phyloP scores from a whole-genome alignment of 306 rosid species.

The Vigna nakashimae region DNA sequence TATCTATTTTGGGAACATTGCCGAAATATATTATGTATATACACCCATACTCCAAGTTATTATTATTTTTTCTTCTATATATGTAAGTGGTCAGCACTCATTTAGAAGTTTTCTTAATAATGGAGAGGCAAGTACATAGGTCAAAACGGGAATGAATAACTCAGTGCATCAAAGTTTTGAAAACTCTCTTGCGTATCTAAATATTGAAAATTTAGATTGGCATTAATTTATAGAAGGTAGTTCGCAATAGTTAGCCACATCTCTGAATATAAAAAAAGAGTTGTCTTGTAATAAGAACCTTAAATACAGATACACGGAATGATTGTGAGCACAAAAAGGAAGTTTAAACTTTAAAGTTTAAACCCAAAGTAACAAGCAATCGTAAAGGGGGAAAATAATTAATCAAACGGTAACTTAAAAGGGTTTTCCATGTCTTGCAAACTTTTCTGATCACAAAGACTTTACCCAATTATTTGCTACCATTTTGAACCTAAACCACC shows the following conservation, averaged over 20 bases:
- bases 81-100: too few relatives aligned
- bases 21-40: too few relatives aligned
- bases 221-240: neutral
- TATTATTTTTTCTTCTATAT: too few relatives aligned
- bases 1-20: too few relatives aligned
- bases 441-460: constrained; percentile 23
- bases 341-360: constrained; percentile 37
- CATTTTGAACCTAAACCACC: constrained; percentile 43
- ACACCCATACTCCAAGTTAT: too few relatives aligned
- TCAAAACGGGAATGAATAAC: too few relatives aligned
- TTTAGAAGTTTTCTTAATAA: too few relatives aligned
- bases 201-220: neutral
- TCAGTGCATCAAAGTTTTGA: neutral
- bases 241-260: neutral
- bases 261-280: neutral
- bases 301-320: neutral
- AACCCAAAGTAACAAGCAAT: constrained; percentile 31
- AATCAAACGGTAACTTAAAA: constrained; percentile 48
- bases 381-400: constrained; percentile 47
- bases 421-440: constrained; percentile 43
- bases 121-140: too few relatives aligned
- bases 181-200: neutral
- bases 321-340: constrained; percentile 36
- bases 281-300: neutral
- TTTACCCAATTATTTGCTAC: constrained; percentile 40